Evolutionary conservation across 2,329 filamentous ascomycete genomes (phyloP), one percentile per base, ranked within the genome.

Genomic region (Aspergillus flavus): DNA sequence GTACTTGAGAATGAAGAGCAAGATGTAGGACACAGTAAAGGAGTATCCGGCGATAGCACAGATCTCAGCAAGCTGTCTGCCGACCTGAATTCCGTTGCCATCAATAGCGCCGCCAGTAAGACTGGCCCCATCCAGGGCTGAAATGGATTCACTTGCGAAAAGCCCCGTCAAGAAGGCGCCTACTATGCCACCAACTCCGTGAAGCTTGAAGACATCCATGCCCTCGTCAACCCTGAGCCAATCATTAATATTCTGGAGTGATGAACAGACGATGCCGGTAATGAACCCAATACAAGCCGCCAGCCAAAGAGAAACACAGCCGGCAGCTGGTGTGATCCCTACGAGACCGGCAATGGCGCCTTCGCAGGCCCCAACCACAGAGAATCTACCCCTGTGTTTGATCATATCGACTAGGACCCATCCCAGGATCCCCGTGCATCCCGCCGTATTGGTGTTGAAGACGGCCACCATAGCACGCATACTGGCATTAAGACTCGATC

Each of bases 141-240:
- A 77, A 30, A 79, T 72, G 14, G 74, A 76, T 28, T 72, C 63
- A 28, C 79, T 79, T 41, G 85, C 85, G 66, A 88, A 87, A 68
- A 87, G 81, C 7, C 84, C 85, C 2, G 85, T 87, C 54, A 87
- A 71, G 74, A 87, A 85, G 32, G 83, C 83, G 10, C 86, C 86
- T 45, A 83, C 76, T 76, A 86, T 86, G 26, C 85, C 86, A 46
- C 85, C 86, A 28, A 86, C 79, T 19, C 83, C 84, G 71, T 87
- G 85, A 14, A 86, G 80, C 70, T 85, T 86, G 79, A 87, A 87
- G 48, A 87, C 84, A 64, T 87, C 84, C 71, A 87, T 82, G 12
- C 84, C 83, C 65, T 87, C 85, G 66, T 87, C 85, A 63, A 87
- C 84, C 62, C 75, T 75, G 34, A 87, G 71, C 81, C 83, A 85